Base-by-base conservation (phyloP, 2,329 filamentous ascomycete species). In the Saccharata proteae region DNA sequence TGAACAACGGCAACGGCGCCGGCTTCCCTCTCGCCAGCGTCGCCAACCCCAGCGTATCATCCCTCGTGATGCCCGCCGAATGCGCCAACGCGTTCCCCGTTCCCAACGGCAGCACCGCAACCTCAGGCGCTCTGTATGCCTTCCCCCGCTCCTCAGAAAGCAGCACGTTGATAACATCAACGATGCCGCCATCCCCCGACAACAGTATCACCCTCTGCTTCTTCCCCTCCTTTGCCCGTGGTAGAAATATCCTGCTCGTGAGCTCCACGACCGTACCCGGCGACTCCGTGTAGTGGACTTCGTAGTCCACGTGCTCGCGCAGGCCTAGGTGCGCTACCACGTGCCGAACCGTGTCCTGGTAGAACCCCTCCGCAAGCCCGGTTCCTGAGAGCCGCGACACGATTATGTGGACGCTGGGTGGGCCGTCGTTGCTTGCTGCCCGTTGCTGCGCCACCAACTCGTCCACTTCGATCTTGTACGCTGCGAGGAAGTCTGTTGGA, bases 131-230 rank as follows among this genome's bases (percentile, higher is more conserved):
- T 15, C 22, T 19, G 18, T 30, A 35, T 3, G 22, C 22, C 8
- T 29, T 15, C 9, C 45, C 53, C 4, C 38, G 39, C 6, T 45
- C 34, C 35, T 40, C 51, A 27, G 46, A 40, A 4, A 61, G 46
- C 0, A 79, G 63, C 3, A 69, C 71, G 48, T 94, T 92, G 37
- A 93, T 63, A 1, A 90, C 62, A 44, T 96, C 88, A 12, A 85
- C 69, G 2, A 93, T 55, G 5, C 85, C 88, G 10, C 88, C 88
- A 52, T 96, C 88, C 5, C 88, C 88, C 29, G 80, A 88, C 4
- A 94, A 65, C 9, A 96, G 67, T 17, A 94, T 57, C 16, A 94
- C 65, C 0, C 76, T 46, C 3, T 54, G 36, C 0, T 23, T 17
- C 3, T 22, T 37, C 6, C 50, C 50, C 75, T 47, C 33, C 35